These are phyloP conservation scores for Waitea zeae DNA, from an alignment of 1,284 basidiomycete genomes.

Conservation along the genomic window DNA sequence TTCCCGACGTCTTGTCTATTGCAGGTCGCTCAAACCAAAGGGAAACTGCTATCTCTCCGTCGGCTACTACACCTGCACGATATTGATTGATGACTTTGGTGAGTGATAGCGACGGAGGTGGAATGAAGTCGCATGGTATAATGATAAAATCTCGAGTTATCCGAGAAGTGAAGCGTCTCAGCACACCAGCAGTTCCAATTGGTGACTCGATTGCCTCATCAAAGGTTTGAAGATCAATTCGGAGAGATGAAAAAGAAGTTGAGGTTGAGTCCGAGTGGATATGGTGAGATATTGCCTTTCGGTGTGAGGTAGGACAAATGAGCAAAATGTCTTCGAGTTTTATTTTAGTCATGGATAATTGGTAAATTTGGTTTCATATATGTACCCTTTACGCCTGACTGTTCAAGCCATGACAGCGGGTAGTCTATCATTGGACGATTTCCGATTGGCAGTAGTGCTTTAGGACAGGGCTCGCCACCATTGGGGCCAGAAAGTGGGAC, in stretches of 20 bases:
- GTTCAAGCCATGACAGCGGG: constrained; percentile 72
- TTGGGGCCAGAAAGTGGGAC: constrained; percentile 55
- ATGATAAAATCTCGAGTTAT: constrained; percentile 76
- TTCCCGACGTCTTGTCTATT: constrained; percentile 36
- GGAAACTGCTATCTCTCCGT: constrained; percentile 57
- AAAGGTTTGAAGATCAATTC: constrained; percentile 57
- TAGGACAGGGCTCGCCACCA: constrained; percentile 62
- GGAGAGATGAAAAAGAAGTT: constrained; percentile 37
- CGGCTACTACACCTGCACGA: constrained; percentile 43
- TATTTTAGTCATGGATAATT: too few relatives aligned
- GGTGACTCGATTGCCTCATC: constrained; percentile 50
- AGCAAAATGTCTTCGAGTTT: constrained; percentile 65
- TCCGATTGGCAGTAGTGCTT: constrained; percentile 74
- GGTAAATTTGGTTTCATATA: too few relatives aligned
- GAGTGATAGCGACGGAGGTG: constrained; percentile 57
- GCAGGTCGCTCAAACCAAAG: constrained; percentile 53
- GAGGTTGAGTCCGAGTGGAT: constrained; percentile 46
- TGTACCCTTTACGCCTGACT: constrained; percentile 68
- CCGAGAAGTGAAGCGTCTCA: constrained; percentile 49
- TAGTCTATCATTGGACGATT: constrained; percentile 83
- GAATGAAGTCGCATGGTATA: constrained; percentile 83
- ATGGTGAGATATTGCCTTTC: constrained; percentile 62
- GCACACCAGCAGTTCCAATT: constrained; percentile 51
- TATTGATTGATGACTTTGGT: constrained; percentile 67
- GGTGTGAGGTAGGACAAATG: constrained; percentile 65